These are phyloP conservation scores for Capsicum rhomboideum DNA, from an alignment of 257 asterid species.

Conservation along the genomic window DNA sequence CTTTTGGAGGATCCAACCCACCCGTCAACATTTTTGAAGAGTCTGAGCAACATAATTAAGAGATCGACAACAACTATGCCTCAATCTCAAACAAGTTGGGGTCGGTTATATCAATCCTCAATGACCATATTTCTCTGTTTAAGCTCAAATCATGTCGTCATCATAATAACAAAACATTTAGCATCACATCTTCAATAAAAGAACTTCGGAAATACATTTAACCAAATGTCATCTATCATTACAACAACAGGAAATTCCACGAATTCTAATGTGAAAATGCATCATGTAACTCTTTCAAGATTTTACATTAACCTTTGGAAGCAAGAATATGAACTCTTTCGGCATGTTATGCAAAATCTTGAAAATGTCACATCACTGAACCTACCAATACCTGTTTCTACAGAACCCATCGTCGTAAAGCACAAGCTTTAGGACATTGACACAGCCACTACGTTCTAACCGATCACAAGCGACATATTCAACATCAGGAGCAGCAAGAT, in stretches of 20 bases:
- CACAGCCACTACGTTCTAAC: background rate
- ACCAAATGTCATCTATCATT: slow-evolving; percentile 4
- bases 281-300: slow-evolving; percentile 9
- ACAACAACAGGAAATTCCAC: background rate
- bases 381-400: background rate
- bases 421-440: background rate
- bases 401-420: background rate
- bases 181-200: background rate
- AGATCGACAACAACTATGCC: background rate
- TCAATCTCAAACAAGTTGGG: background rate
- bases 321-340: background rate
- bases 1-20: background rate
- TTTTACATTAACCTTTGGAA: slow-evolving; percentile 6
- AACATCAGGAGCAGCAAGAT: background rate
- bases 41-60: background rate
- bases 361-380: background rate
- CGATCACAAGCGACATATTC: background rate
- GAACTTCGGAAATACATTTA: background rate
- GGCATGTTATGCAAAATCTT: slow-evolving; percentile 1
- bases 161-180: background rate
- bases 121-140: background rate
- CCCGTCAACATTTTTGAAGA: background rate
- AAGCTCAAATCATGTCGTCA: background rate
- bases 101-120: background rate
- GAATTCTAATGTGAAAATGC: background rate